A percentile compares a stretch with the other conserved stretches of the same genome.
Evolutionary conservation across 1,284 basidiomycete species (phyloP).

Genomic region (Mycosarcoma mackinlayi): DNA sequence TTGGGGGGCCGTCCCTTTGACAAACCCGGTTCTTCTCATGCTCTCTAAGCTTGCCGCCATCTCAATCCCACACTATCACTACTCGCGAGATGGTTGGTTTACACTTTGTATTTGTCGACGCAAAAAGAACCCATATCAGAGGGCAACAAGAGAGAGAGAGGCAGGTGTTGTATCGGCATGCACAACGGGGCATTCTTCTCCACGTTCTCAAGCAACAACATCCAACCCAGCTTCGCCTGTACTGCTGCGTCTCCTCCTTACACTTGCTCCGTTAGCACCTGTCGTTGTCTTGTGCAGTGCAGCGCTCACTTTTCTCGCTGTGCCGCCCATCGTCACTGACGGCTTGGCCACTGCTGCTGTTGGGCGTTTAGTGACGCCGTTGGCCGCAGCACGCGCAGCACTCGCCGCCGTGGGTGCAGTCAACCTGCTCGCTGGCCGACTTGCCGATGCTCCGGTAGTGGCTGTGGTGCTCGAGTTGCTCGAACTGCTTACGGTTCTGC

Average conservation of each 20-base stretch:
- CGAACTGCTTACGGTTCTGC: background rate
- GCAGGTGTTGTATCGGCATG: too few species aligned
- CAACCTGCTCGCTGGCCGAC: constrained; percentile 24
- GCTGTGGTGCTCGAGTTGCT: constrained; percentile 17
- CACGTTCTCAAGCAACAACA: constrained; percentile 12
- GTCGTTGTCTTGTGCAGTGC: background rate
- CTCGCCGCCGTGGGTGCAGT: constrained; percentile 36
- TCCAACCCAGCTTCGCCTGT: constrained; percentile 40
- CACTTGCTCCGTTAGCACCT: background rate
- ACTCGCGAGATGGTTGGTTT: too few species aligned
- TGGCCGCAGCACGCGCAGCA: constrained; percentile 31
- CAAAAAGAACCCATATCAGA: too few species aligned
- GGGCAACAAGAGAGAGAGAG: too few species aligned
- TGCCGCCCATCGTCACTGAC: background rate
- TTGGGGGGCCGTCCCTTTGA: too few species aligned
- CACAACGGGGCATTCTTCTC: background rate
- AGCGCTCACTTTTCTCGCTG: constrained; percentile 7
- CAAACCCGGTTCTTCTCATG: too few species aligned
- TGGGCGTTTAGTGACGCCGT: background rate
- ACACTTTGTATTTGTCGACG: too few species aligned
- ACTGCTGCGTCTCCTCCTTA: constrained; percentile 26
- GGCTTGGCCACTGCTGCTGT: background rate
- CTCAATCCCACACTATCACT: too few species aligned
- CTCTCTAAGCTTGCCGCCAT: too few species aligned
- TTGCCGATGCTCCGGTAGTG: constrained; percentile 1